Conservation (phyloP, 768 basidiomycete genomes). For the Russula foetens region DNA sequence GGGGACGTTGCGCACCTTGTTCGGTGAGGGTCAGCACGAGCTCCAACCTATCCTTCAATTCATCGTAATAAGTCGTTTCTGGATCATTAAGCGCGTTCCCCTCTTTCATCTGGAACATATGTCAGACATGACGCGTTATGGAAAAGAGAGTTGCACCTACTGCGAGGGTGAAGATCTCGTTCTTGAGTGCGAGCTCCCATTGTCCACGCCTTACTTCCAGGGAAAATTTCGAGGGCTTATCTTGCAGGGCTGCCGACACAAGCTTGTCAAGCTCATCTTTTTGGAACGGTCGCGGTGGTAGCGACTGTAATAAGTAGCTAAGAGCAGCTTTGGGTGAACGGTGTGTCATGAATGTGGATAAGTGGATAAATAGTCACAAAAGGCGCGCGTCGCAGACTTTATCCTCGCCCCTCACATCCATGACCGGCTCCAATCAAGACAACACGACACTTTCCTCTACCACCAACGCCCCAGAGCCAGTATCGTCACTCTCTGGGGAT, state of each 20-base stretch:
- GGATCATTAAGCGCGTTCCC: constrained; percentile 51
- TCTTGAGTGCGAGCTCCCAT: constrained; percentile 69
- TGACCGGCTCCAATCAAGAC: background rate
- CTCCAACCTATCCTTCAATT: constrained; percentile 58
- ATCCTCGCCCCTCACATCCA: background rate
- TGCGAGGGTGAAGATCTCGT: constrained; percentile 63
- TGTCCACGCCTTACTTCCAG: constrained; percentile 57
- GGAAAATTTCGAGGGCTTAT: constrained; percentile 23
- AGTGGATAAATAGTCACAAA: background rate
- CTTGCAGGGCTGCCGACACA: constrained; percentile 13
- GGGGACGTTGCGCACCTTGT: constrained; percentile 41
- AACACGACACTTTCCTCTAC: background rate
- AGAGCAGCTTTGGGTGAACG: constrained; percentile 17
- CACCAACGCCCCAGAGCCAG: background rate
- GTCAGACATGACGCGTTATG: background rate
- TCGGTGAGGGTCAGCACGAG: constrained; percentile 70
- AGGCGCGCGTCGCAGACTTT: background rate
- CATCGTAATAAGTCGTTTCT: constrained; percentile 49
- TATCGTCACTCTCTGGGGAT: constrained; percentile 30
- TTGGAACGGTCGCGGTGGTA: constrained; percentile 12
- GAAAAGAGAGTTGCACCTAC: constrained; percentile 31
- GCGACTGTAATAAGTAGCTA: constrained; percentile 2
- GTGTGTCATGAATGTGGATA: constrained; percentile 16
- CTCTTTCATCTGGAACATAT: constrained; percentile 47
- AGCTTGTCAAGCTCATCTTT: constrained; percentile 12